A percentile compares a stretch with the other conserved stretches of the same genome.
Evolutionary conservation across 1,284 basidiomycete genomes (phyloP).

Genomic region (Pseudozyma sp.): DNA sequence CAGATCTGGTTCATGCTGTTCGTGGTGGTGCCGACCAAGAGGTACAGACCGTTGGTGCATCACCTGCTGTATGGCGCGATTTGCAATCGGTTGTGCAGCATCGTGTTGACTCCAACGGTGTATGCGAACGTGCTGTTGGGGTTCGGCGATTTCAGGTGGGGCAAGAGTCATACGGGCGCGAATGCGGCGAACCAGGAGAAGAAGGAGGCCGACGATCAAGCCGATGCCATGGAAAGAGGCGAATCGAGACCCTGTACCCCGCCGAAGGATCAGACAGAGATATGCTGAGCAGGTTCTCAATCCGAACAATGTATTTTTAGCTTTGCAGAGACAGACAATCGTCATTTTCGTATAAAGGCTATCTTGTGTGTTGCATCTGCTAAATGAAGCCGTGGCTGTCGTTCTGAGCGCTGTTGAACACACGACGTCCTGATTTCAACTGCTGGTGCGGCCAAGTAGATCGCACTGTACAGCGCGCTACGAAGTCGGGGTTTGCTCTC

Average conservation of each 20-base stretch:
- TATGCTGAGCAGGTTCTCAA: slow-evolving; percentile 1
- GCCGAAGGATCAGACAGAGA: slow-evolving; percentile 27
- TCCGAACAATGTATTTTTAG: too few species aligned
- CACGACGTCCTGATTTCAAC: too few species aligned
- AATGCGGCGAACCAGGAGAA: slow-evolving; percentile 11
- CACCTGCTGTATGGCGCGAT: slow-evolving; percentile 28
- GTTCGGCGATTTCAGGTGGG: slow-evolving; percentile 36
- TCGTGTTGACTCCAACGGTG: slow-evolving; percentile 30
- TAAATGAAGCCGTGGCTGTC: too few species aligned
- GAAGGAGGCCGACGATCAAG: slow-evolving; percentile 1
- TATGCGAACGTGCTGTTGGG: slow-evolving; percentile 35
- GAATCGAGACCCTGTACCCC: slow-evolving; percentile 10
- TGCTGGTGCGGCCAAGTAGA: too few species aligned
- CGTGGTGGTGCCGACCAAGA: slow-evolving; percentile 16
- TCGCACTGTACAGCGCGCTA: too few species aligned
- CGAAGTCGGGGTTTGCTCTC: too few species aligned
- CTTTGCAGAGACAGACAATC: too few species aligned
- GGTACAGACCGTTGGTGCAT: slow-evolving; percentile 18
- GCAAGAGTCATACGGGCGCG: slow-evolving; percentile 26
- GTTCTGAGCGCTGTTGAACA: too few species aligned
- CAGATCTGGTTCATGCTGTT: slow-evolving; percentile 39
- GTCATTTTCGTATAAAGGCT: too few species aligned
- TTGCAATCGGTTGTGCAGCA: slow-evolving; percentile 22
- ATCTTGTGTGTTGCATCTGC: too few species aligned
- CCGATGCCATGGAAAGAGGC: slow-evolving; percentile 16